These are phyloP conservation scores for Dinochytrium kinnereticum DNA, from an alignment of 371 early-diverging fungal species.

Conservation along the genomic window DNA sequence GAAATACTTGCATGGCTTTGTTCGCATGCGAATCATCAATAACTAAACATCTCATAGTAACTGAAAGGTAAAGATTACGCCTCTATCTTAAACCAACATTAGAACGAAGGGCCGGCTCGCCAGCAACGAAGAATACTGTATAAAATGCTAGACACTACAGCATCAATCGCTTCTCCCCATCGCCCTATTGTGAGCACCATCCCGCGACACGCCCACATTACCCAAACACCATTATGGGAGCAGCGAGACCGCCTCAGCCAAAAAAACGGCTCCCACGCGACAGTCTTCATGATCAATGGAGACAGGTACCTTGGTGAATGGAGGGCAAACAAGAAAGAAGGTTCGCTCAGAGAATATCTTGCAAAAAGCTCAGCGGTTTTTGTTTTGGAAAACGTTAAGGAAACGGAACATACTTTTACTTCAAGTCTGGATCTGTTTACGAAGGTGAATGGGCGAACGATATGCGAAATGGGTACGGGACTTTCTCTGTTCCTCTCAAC, in stretches of 20 bases:
- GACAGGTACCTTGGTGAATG: slow-evolving; percentile 62
- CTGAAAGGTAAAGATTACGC: too few relatives aligned
- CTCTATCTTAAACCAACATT: too few relatives aligned
- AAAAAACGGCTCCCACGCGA: slow-evolving; percentile 55
- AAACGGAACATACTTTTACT: slow-evolving; percentile 54
- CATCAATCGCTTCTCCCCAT: background rate
- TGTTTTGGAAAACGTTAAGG: slow-evolving; percentile 46
- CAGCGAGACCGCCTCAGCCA: slow-evolving; percentile 45
- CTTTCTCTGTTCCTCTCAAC: slow-evolving; percentile 49
- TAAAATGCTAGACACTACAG: background rate
- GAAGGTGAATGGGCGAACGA: slow-evolving; percentile 58
- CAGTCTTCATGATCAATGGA: slow-evolving; percentile 58
- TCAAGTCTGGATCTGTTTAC: slow-evolving; percentile 47
- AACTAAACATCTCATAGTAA: too few relatives aligned
- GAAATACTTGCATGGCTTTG: background rate
- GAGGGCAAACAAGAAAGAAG: slow-evolving; percentile 55
- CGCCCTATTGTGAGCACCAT: slow-evolving; percentile 18
- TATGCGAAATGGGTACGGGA: slow-evolving; percentile 56
- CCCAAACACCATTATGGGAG: slow-evolving; percentile 42
- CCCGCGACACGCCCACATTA: slow-evolving; percentile 46
- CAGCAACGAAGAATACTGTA: too few relatives aligned
- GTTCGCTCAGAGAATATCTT: slow-evolving; percentile 26
- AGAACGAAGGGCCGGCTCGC: too few relatives aligned
- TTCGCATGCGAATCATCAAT: background rate
- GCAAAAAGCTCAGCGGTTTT: background rate